phyloP scores from a whole-genome alignment of 1,284 basidiomycete genomes.

The Rhodotorula sp. region DNA sequence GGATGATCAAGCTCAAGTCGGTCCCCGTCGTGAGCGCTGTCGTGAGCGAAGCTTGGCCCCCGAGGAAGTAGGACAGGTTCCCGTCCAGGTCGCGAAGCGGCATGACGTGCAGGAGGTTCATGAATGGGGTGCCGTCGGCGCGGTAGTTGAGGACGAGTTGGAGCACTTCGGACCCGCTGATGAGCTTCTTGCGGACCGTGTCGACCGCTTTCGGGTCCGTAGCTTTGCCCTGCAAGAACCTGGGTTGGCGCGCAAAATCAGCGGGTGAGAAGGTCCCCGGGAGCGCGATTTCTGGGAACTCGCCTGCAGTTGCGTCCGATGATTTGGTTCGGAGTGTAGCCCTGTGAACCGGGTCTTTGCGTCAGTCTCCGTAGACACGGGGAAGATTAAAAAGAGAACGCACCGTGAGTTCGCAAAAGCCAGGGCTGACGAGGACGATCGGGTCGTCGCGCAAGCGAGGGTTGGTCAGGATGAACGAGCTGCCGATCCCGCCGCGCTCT shows the following conservation, averaged over 20 bases:
- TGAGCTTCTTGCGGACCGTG: conserved; percentile 37
- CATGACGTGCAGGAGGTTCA: conserved; percentile 41
- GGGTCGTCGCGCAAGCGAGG: conserved; percentile 41
- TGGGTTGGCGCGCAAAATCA: neutral
- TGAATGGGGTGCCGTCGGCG: conserved; percentile 41
- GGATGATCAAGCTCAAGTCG: conserved; percentile 18
- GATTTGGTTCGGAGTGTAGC: conserved; percentile 42
- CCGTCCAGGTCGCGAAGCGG: conserved; percentile 44
- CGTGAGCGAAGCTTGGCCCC: conserved; percentile 37
- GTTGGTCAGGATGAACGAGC: conserved; percentile 23
- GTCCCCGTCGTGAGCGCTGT: conserved; percentile 15
- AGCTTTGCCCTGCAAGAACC: conserved; percentile 43
- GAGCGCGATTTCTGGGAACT: neutral
- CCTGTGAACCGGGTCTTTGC: conserved; percentile 4
- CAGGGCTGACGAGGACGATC: conserved; percentile 44
- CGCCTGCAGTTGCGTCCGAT: conserved; percentile 46
- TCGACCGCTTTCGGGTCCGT: conserved; percentile 35
- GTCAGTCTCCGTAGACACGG: neutral
- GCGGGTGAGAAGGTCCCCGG: neutral
- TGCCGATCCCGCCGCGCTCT: conserved; percentile 23
- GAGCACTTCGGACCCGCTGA: conserved; percentile 21
- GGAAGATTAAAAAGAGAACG: neutral
- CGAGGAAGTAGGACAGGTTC: conserved; percentile 38
- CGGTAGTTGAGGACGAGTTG: conserved; percentile 46
- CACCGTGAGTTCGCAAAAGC: conserved; percentile 38